A percentile compares a stretch with the other conserved stretches of the same genome.
Evolutionary conservation across 78 protist species (phyloP).

Genomic region (Protostelium mycophagum): DNA sequence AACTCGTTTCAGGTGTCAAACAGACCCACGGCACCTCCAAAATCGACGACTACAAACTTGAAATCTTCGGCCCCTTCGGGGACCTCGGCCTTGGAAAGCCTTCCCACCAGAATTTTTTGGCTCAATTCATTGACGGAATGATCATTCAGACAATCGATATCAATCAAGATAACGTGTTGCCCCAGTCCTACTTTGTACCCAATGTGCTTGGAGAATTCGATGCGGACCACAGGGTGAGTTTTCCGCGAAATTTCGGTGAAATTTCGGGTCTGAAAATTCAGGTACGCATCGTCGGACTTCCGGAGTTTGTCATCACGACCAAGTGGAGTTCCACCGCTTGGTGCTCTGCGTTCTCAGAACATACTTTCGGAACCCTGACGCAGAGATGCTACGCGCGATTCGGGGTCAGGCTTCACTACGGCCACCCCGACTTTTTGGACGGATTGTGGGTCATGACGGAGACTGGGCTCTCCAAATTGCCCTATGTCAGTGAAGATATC

Average conservation of each 20-base stretch:
- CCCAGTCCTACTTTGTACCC: background rate
- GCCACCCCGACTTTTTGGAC: background rate
- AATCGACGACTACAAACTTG: background rate
- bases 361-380: background rate
- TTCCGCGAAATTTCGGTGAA: too few relatives aligned
- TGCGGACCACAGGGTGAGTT: background rate
- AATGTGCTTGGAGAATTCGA: background rate
- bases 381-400: background rate
- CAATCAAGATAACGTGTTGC: background rate
- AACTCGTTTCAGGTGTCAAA: background rate
- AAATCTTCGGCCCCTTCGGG: background rate
- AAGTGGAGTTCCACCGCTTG: background rate
- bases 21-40: background rate
- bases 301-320: background rate
- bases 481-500: background rate
- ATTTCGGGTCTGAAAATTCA: background rate
- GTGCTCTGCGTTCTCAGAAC: background rate
- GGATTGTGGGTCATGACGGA: background rate
- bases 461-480: background rate
- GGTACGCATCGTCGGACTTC: background rate
- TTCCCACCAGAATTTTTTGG: background rate
- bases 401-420: background rate
- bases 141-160: background rate
- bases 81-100: background rate
- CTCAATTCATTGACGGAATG: background rate